Evolutionary conservation across 2,329 filamentous ascomycete genomes (phyloP).

Genomic region (Claviceps digitariae): DNA sequence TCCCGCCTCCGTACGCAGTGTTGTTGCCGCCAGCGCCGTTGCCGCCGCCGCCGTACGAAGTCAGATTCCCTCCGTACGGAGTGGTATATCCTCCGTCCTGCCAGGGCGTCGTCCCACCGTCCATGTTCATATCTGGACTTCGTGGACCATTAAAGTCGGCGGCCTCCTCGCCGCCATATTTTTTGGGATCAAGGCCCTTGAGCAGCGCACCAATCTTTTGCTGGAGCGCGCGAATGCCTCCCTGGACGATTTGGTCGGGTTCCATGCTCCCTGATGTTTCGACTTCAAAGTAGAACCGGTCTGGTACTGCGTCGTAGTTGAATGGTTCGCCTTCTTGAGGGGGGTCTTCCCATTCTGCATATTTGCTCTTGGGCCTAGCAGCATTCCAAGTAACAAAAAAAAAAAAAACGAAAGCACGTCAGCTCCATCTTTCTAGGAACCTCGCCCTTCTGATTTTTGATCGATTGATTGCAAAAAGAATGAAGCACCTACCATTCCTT

Average conservation of each 20-base stretch:
- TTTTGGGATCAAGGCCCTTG: slow-evolving; percentile 33
- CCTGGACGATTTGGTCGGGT: slow-evolving; percentile 77
- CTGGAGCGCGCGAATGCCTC: slow-evolving; percentile 79
- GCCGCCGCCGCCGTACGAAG: slow-evolving; percentile 42
- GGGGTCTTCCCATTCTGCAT: slow-evolving; percentile 66
- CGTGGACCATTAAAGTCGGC: slow-evolving; percentile 50
- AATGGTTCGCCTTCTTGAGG: slow-evolving; percentile 74
- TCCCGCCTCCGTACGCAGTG: slow-evolving; percentile 55
- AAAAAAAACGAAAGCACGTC: background rate
- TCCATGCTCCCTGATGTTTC: slow-evolving; percentile 80
- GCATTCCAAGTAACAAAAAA: background rate
- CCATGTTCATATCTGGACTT: slow-evolving; percentile 51
- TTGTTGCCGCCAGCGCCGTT: slow-evolving; percentile 44
- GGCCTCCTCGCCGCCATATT: slow-evolving; percentile 42
- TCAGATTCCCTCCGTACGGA: slow-evolving; percentile 47
- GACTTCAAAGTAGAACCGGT: slow-evolving; percentile 84
- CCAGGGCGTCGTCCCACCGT: slow-evolving; percentile 41
- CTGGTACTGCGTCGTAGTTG: slow-evolving; percentile 77
- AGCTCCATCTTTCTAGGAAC: background rate
- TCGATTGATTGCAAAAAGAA: background rate
- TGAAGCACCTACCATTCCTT: slow-evolving; percentile 61
- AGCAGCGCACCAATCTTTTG: slow-evolving; percentile 78
- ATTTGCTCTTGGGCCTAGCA: slow-evolving; percentile 64
- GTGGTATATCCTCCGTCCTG: slow-evolving; percentile 56
- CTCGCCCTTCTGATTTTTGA: too few relatives aligned